These are phyloP conservation scores for Marasmius sp. DNA, from an alignment of 1,284 basidiomycete species.

Conservation along the genomic window DNA sequence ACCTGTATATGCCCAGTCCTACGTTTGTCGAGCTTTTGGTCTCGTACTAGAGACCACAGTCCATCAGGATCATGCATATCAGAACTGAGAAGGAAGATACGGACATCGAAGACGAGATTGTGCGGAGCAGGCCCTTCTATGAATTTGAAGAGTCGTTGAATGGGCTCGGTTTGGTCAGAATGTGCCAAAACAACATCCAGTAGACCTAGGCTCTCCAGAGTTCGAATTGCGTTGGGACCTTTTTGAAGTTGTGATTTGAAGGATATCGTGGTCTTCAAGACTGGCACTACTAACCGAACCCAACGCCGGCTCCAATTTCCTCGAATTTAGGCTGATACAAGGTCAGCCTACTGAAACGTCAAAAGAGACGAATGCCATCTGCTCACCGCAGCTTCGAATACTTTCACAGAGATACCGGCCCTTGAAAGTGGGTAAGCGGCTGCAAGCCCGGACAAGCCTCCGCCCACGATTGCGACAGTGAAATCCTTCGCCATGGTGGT, in stretches of 20 bases:
- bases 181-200: slow-evolving; percentile 39
- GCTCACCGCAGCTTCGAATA: slow-evolving; percentile 52
- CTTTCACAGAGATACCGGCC: slow-evolving; percentile 42
- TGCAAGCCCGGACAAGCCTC: slow-evolving; percentile 51
- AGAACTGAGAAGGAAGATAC: not conserved
- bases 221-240: slow-evolving; percentile 53
- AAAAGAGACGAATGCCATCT: not conserved
- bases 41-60: slow-evolving; percentile 31
- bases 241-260: not conserved
- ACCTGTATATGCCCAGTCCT: slow-evolving; percentile 45
- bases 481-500: slow-evolving; percentile 33
- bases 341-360: not conserved
- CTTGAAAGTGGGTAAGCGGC: slow-evolving; percentile 44
- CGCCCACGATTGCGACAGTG: slow-evolving; percentile 51
- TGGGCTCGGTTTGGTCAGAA: slow-evolving; percentile 31
- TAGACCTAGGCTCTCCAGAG: slow-evolving; percentile 44
- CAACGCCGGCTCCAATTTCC: slow-evolving; percentile 51
- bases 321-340: slow-evolving; percentile 5
- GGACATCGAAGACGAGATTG: slow-evolving; percentile 45
- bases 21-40: slow-evolving; percentile 29
- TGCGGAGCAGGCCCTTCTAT: slow-evolving; percentile 41
- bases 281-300: slow-evolving; percentile 37
- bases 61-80: no score
- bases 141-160: slow-evolving; percentile 37
- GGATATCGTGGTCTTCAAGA: not conserved